Conservation (phyloP, 2,329 filamentous ascomycete species). For the Fusarium newnesense region DNA sequence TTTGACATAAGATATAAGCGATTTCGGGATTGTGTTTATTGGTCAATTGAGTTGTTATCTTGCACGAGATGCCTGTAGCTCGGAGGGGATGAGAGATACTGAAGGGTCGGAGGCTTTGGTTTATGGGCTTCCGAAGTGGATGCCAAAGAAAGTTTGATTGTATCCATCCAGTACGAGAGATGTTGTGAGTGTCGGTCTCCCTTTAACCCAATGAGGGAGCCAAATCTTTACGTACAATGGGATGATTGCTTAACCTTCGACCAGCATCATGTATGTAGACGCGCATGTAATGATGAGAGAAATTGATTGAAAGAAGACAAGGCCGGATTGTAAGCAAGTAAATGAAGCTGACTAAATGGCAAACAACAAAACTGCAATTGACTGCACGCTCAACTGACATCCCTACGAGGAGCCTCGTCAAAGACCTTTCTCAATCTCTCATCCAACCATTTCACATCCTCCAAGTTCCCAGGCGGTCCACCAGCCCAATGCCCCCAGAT, state of each 20-base stretch:
- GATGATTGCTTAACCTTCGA: accelerated
- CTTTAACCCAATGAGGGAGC: background rate
- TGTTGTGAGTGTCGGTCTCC: background rate
- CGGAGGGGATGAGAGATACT: background rate
- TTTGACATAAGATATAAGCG: background rate
- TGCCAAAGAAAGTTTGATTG: background rate
- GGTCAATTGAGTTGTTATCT: constrained; percentile 10
- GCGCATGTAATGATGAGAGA: background rate
- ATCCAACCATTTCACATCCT: constrained; percentile 79
- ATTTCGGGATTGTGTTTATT: background rate
- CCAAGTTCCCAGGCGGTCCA: constrained; percentile 75
- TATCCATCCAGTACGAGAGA: background rate
- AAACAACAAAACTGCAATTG: background rate
- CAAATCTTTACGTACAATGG: accelerated
- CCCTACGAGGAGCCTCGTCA: constrained; percentile 1
- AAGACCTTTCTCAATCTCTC: constrained; percentile 46
- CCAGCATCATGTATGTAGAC: background rate
- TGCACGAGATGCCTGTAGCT: background rate
- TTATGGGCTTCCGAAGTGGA: background rate
- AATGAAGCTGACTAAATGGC: accelerated
- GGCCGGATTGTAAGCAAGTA: too few relatives aligned
- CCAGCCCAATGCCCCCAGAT: constrained; percentile 66
- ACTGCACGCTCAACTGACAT: background rate
- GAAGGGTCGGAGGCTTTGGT: background rate
- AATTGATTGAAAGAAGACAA: too few relatives aligned